Conservation (phyloP, 202 grass and related monocot genomes). For the Cymbopogon flexuosus region DNA sequence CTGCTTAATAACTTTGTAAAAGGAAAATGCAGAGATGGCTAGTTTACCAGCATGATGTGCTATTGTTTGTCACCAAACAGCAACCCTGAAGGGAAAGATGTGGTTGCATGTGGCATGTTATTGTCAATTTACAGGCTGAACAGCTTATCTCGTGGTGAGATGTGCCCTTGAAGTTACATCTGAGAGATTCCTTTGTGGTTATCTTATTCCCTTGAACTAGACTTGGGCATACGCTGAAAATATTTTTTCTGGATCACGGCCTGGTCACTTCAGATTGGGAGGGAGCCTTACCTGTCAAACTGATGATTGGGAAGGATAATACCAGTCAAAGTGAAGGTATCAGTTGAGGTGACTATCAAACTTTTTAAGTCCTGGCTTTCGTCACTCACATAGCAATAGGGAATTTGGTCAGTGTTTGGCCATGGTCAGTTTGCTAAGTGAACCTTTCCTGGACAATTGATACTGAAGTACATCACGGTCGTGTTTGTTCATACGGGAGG, state of each 20-base stretch:
- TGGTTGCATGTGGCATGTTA: slow-evolving; percentile 23
- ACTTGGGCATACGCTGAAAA: no score
- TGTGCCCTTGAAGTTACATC: background rate
- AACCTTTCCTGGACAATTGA: background rate
- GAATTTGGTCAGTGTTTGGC: background rate
- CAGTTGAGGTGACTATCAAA: no score
- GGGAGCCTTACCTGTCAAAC: background rate
- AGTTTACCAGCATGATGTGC: background rate
- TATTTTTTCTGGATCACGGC: background rate
- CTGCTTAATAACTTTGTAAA: slow-evolving; percentile 10
- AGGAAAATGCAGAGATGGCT: slow-evolving; percentile 16
- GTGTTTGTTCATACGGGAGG: no score
- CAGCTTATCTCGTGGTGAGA: no score
- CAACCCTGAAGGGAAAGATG: slow-evolving; percentile 22
- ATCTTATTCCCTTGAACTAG: background rate
- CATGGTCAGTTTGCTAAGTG: background rate
- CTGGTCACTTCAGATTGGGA: background rate
- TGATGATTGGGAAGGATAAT: background rate
- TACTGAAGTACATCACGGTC: background rate
- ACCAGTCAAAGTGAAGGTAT: background rate
- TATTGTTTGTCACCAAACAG: background rate
- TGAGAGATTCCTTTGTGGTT: background rate
- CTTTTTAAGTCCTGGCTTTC: no score
- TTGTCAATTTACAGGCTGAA: background rate
- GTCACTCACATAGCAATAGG: background rate